Percentiles rank a stretch among this genome's conserved stretches.
Conservation (phyloP, 768 basidiomycete genomes). For the Russula abietina region DNA sequence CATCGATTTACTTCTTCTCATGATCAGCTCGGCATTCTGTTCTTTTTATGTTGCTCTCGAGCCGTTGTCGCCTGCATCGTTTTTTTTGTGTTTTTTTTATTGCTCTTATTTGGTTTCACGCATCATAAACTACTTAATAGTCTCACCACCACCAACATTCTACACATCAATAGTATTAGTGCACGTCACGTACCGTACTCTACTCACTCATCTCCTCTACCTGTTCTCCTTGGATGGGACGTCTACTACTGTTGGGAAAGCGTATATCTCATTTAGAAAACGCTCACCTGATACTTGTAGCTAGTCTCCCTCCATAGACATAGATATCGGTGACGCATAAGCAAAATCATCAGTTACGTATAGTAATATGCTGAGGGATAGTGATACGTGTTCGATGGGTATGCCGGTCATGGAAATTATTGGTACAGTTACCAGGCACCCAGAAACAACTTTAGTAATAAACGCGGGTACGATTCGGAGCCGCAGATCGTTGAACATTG, state of each 20-base stretch:
- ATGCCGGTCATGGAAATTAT: no score
- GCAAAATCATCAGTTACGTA: no score
- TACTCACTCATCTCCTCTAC: not conserved
- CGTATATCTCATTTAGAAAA: no score
- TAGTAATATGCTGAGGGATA: no score
- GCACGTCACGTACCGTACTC: constrained; percentile 6
- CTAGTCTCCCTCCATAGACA: no score
- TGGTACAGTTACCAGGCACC: no score
- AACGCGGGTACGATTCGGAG: no score
- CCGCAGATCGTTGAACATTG: no score
- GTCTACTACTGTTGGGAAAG: not conserved
- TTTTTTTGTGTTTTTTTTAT: not conserved
- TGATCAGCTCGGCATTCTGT: constrained; percentile 33
- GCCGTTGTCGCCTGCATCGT: not conserved
- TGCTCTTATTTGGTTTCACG: constrained; percentile 8
- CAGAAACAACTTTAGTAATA: no score
- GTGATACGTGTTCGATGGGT: no score
- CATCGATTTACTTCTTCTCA: constrained; percentile 91
- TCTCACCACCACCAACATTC: not conserved
- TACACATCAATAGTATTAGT: constrained; percentile 2
- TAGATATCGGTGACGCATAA: no score
- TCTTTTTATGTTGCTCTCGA: not conserved
- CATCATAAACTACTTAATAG: not conserved
- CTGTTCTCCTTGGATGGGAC: not conserved
- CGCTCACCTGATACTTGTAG: no score